Base-by-base conservation (phyloP, 2,329 filamentous ascomycete genomes). In the Ophiostoma quercus region DNA sequence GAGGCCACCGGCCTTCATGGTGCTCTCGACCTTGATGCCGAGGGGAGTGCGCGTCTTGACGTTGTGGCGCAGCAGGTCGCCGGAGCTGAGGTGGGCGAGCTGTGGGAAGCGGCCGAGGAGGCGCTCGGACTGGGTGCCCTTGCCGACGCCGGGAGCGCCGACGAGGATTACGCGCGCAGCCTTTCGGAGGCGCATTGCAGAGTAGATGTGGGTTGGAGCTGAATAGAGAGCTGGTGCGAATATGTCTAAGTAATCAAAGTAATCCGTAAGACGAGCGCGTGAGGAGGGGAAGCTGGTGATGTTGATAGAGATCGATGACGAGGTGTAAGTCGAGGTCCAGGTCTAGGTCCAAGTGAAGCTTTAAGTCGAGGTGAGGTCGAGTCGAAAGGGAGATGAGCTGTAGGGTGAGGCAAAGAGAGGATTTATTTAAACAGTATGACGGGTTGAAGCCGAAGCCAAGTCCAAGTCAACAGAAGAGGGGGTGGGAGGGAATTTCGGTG, bases 81-180 rank as follows among this genome's bases (percentile, higher is more conserved):
- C 95, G 3, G 95, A 97, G 80, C 92, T 96, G 79, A 99, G 94
- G 22, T 93, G 90, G 68, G 92, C 90, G 66, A 99, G 84, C 77
- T 97, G 91, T 3, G 94, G 92, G 77, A 95, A 99, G 74, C 91
- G 88, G 75, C 89, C 84, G 74, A 98, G 88, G 73, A 99, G 84
- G 72, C 95, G 88, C 79, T 96, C 92, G 68, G 92, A 92, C 82
- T 99, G 95, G 2, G 95, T 99, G 73, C 94, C 95, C 80, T 99
- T 99, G 73, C 95, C 95, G 70, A 97, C 95, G 71, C 94, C 94
- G n/a, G 95, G 95, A 68, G 94, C 94, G 75, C 95, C 95, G 75
- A 99, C 88, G 74, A 99, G 88, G 77, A 99, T 98, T 73, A 98
- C 90, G 73, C 95, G 91, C 69, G 95, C 95, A 71, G 95, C 94